Evolutionary conservation across 2,329 filamentous ascomycete genomes (phyloP), one percentile per base, ranked within the genome.

Genomic region (Exophiala calicioides): DNA sequence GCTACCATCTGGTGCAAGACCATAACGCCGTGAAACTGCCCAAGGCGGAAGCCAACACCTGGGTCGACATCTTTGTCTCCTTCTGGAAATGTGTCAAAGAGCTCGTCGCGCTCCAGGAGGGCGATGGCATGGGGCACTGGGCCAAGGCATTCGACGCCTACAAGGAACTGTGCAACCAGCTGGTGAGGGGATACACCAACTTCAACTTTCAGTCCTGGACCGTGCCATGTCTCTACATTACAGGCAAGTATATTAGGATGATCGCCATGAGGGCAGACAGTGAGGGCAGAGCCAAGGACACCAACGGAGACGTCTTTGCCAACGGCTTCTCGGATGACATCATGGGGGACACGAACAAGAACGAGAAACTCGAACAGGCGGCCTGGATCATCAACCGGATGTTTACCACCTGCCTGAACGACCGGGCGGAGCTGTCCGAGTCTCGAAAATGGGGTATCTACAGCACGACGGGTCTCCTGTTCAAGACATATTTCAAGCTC

Each of bases 371-470:
- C 20, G 88, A 95, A 65, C 90, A 97, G 67, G 90, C 90, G 26
- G 90, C 93, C 12, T 82, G 91, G 55, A 82, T 91, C 33, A 82
- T 98, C 50, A 97, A 96, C 66, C 81, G 87, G 37, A 90, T 97
- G 57, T 98, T 97, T 66, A 88, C 87, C 12, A 70, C 95, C 3
- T 98, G 93, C 65, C 75, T 95, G 37, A 89, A 83, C 60, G 93
- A 98, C 65, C 49, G 56, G 13, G 49, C 53, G 12, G 57, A 59
- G 18, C 74, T 96, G 33, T 83, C 90, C 62, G 86, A 95, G 60
- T 96, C 91, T 6, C 83, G 93, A 44, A 98, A 97, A 79, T 98
- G 93, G 93, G 94, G 89, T 5, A 87, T 95, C 36, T 98, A 98
- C 72, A 90, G 90, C 66, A 85, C 91, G 56, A 89, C 90, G 62